Evolutionary conservation across 164 flowering plant species (phyloP), one percentile per base, ranked within the genome.

Genomic region (Magnolia officinalis): DNA sequence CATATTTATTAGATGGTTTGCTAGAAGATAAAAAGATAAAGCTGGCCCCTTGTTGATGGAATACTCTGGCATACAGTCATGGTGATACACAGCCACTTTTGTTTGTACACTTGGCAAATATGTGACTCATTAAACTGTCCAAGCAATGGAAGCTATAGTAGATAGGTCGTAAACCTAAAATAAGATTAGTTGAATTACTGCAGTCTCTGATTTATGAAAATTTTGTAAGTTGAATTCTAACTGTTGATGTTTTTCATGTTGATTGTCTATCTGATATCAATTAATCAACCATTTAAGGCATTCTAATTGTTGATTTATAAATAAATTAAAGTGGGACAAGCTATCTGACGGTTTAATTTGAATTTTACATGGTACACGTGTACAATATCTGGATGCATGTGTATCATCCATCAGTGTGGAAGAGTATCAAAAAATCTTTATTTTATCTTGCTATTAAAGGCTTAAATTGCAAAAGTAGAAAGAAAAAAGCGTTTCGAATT

Each of bases 1-100:
- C 73, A 20, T 76, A 69, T 61, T 76, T 45, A 70, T 75, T 72
- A 52, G 29, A 10, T 8, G 14, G 10, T 68, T 5, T 6, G 23
- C 20, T 59, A 29, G 23, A 55, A 45, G 74, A 45, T 26, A 16
- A 52, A 67, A 67, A 75, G 59, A 52, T 24, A 75, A 72, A 72
- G 74, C 66, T 72, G 66, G 9, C 20, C 31, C 31, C 61, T 23
- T 51, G 63, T 51, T 52, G 19, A n/a, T 20, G 16, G 31, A n/a
- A 65, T 13, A 59, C 63, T 4, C 16, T 59, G 16, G 16, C 10
- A 59, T 59, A 59, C 16, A 0, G 16, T 13, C 19, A 11, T 3
- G n/a, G n/a, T 13, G 5, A 59, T 7, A 59, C 16, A 59, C 16
- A 59, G 63, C 19, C 63, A 13, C 63, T 59, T 19, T 0, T 19